Conservation (phyloP, 2,329 filamentous ascomycete genomes). For the Fonsecaea nubica region DNA sequence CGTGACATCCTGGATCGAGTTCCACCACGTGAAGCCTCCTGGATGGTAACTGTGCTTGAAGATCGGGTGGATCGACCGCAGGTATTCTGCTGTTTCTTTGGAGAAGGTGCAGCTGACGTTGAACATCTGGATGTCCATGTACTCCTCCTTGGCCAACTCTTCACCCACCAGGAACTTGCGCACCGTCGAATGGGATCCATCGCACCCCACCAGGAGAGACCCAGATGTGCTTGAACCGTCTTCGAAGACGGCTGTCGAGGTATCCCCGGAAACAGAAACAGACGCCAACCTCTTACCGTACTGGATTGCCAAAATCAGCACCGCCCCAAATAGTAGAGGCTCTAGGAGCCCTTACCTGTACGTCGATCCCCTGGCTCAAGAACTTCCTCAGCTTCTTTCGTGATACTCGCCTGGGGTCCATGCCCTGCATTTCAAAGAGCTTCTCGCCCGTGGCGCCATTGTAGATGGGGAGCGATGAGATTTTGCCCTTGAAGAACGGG, state of each 20-base stretch:
- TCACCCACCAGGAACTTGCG: constrained; percentile 23
- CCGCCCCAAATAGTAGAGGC: background rate
- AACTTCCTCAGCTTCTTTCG: constrained; percentile 24
- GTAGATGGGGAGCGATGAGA: constrained; percentile 17
- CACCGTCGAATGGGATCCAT: constrained; percentile 29
- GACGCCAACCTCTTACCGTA: constrained; percentile 20
- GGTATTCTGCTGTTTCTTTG: constrained; percentile 29
- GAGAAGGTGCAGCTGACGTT: constrained; percentile 21
- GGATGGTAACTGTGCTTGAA: constrained; percentile 31
- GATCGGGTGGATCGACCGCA: constrained; percentile 32
- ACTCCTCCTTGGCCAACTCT: constrained; percentile 10
- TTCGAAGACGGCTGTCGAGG: constrained; percentile 20
- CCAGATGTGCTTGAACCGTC: constrained; percentile 29
- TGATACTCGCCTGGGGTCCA: constrained; percentile 16
- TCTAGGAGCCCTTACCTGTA: background rate
- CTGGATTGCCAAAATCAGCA: background rate
- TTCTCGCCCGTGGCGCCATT: constrained; percentile 31
- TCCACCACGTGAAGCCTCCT: constrained; percentile 7
- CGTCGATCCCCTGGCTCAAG: constrained; percentile 23
- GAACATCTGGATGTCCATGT: constrained; percentile 25
- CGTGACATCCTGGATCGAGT: constrained; percentile 20
- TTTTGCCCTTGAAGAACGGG: constrained; percentile 17
- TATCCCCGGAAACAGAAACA: constrained; percentile 2
- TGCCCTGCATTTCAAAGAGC: constrained; percentile 22
- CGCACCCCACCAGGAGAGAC: constrained; percentile 31